Evolutionary conservation across 2,329 filamentous ascomycete genomes (phyloP).

Genomic region (Diaporthe aspalathi): DNA sequence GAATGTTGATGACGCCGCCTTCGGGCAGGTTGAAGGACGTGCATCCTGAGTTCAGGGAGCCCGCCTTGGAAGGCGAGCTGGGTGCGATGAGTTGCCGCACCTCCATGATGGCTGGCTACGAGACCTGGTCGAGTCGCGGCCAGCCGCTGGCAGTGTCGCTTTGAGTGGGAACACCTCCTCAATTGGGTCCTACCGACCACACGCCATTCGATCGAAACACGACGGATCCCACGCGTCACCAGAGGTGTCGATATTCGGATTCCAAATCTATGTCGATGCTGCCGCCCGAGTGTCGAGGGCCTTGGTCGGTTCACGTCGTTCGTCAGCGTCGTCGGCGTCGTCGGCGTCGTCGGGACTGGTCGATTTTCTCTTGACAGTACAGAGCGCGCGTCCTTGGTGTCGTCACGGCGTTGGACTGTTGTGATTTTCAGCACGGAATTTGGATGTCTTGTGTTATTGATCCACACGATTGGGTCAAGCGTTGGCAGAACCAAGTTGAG

Average conservation of each 20-base stretch:
- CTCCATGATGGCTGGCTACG: conserved; percentile 45
- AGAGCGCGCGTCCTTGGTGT: not conserved
- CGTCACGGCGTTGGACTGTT: not conserved
- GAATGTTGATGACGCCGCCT: conserved; percentile 61
- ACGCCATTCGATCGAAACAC: conserved; percentile 35
- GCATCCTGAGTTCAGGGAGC: conserved; percentile 41
- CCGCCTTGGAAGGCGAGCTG: conserved; percentile 39
- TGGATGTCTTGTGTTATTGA: not conserved
- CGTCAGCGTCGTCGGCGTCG: conserved; percentile 5
- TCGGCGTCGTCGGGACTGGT: not conserved
- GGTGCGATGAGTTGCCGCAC: conserved; percentile 41
- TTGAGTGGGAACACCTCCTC: conserved; percentile 32
- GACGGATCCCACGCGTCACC: not conserved
- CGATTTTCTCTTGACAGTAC: not conserved
- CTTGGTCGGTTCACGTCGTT: conserved; percentile 3
- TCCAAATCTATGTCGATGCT: not conserved
- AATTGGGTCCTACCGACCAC: conserved; percentile 23
- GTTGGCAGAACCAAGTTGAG: not conserved
- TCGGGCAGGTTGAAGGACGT: conserved; percentile 53
- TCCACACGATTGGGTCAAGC: conserved; percentile 24
- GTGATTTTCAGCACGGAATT: not conserved
- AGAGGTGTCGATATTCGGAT: not conserved
- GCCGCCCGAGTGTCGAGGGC: not conserved
- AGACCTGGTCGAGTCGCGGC: conserved; percentile 43
- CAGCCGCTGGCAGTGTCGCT: conserved; percentile 40